Base-by-base conservation (phyloP, 1,139 yeast species). In the Candida labiduridarum region DNA sequence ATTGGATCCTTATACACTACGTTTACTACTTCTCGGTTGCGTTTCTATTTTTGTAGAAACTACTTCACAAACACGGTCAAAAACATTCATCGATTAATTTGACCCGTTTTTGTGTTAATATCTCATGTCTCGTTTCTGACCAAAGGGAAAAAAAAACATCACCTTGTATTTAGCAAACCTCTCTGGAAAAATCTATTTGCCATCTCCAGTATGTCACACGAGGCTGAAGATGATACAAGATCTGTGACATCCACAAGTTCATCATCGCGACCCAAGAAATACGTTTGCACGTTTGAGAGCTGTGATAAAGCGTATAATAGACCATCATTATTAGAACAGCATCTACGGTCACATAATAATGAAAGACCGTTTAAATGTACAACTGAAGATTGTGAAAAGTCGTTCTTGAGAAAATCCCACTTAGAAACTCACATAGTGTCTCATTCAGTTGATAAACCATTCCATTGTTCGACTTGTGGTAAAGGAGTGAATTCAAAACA, bases 261-360 rank as follows among this genome's bases (percentile, higher is more conserved):
- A 6, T 66, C 82, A 31, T 68, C 77, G 25, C 70, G 88, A 53
- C 74, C 82, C 0, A 89, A 88, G 60, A 74, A 67, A 43, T 84
- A 85, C 62, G 57, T 65, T 3, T 90, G 96, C 64, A 80, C 79
- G 30, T 78, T 73, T 53, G 79, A 75, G 6, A 85, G 81, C 2
- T 94, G 99, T 62, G 79, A 69, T 36, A 92, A 90, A 65, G 80
- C 89, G 0, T 94, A 90, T 62, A 72, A 88, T 12, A 78, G 92
- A 50, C 97, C 98, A 0, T 86, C 96, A 7, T 74, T 90, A 31
- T 71, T 94, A 46, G 89, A 87, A 41, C 97, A 90, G 61, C 99
- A 92, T 63, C 76, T 76, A 56, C 72, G 95, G 35, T 70, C 89
- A 0, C 99, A 94, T 63, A 81, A 88, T 2, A 89, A 89, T 52